A percentile compares a stretch with the other conserved stretches of the same genome.
These are phyloP conservation scores for Pelagomonas calceolata DNA, from an alignment of 108 stramenopile genomes.

Conservation along the genomic window DNA sequence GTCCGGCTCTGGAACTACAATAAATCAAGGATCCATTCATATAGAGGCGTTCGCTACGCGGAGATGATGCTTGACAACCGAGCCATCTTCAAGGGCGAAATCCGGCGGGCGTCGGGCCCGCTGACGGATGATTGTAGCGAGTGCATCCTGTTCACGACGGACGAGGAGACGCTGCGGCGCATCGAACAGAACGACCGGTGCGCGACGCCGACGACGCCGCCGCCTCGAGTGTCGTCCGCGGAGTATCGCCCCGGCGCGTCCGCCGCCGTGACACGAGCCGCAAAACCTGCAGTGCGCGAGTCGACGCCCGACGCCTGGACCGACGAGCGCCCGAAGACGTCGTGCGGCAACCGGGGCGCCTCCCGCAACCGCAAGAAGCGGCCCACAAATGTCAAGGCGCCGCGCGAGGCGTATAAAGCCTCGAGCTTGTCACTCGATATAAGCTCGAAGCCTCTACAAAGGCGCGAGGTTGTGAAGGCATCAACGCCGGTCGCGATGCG, in stretches of 20 bases:
- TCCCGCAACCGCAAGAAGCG: too few species aligned
- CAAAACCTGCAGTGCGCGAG: too few species aligned
- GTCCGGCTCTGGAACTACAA: conserved; percentile 37
- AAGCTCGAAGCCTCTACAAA: neutral
- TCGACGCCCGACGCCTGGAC: neutral
- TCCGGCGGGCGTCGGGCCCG: conserved; percentile 15
- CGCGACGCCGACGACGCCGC: neutral
- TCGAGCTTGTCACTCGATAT: neutral
- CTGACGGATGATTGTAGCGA: conserved; percentile 14
- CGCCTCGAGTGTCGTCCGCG: neutral
- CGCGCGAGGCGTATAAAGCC: too few species aligned
- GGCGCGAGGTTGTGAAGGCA: neutral
- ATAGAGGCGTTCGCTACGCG: conserved; percentile 24
- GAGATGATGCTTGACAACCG: conserved; percentile 20
- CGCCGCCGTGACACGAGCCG: too few species aligned
- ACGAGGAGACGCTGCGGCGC: conserved; percentile 13
- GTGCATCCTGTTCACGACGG: conserved; percentile 26
- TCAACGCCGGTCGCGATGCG: too few species aligned
- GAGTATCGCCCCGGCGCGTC: neutral
- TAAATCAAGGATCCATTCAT: conserved; percentile 24
- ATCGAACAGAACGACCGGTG: conserved; percentile 16
- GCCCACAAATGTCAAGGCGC: too few species aligned
- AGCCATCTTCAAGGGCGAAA: conserved; percentile 25
- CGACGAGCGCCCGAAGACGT: neutral
- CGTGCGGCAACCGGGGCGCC: neutral